A percentile compares a stretch with the other conserved stretches of the same genome.
These are phyloP conservation scores for Vairimorpha necatrix DNA, from an alignment of 371 early-diverging fungal species.

Conservation along the genomic window DNA sequence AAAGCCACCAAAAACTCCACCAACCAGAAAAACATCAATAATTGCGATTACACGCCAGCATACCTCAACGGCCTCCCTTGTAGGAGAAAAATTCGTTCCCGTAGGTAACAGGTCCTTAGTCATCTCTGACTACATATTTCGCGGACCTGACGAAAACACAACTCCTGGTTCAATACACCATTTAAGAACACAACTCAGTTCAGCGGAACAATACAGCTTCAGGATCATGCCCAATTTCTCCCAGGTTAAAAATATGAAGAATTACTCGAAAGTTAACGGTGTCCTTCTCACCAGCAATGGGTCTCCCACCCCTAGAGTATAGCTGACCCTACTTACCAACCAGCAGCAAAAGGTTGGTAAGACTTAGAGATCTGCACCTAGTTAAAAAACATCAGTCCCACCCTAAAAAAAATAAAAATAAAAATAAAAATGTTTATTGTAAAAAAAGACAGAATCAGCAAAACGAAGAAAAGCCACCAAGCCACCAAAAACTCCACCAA, in stretches of 20 bases:
- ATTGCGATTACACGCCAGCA: too few species aligned
- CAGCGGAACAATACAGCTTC: background rate
- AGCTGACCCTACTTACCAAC: too few species aligned
- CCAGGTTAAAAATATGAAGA: background rate
- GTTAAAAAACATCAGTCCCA: too few species aligned
- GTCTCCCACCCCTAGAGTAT: too few species aligned
- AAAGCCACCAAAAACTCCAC: background rate
- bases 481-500: background rate
- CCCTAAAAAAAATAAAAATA: too few species aligned
- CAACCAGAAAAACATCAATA: background rate
- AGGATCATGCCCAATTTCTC: background rate
- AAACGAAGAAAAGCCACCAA: too few species aligned
- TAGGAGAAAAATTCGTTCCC: background rate
- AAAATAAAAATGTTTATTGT: background rate
- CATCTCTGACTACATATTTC: background rate
- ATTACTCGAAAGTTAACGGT: too few species aligned
- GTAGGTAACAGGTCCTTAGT: background rate
- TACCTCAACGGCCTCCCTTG: background rate
- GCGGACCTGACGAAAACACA: background rate
- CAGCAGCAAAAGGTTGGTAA: too few species aligned
- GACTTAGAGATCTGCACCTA: too few species aligned
- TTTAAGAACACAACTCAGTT: constrained; percentile 6
- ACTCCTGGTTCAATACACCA: background rate
- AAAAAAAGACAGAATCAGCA: background rate
- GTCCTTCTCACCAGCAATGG: too few species aligned